A percentile compares a stretch with the other conserved stretches of the same genome.
These are phyloP conservation scores for Clarireedia hainanense DNA, from an alignment of 2,329 filamentous ascomycete genomes.

Conservation along the genomic window DNA sequence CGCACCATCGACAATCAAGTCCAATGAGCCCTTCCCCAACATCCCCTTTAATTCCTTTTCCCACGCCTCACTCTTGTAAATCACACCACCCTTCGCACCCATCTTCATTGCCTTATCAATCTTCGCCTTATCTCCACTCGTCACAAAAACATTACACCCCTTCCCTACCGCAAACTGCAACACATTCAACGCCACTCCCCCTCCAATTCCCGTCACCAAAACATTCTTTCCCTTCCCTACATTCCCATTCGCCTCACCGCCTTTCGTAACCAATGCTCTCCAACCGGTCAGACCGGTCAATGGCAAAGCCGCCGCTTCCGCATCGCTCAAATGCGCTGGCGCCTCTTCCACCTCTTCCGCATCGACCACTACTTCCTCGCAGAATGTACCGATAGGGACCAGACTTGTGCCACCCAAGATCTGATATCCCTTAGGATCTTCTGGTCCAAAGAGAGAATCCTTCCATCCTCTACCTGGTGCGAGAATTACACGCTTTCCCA, in stretches of 20 bases:
- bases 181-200: constrained; percentile 78
- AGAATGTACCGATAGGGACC: constrained; percentile 60
- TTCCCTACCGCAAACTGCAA: constrained; percentile 70
- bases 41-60: constrained; percentile 62
- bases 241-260: constrained; percentile 46
- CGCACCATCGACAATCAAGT: constrained; percentile 85
- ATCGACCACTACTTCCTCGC: constrained; percentile 64
- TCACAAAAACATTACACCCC: constrained; percentile 37
- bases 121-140: constrained; percentile 56
- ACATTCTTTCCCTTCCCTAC: constrained; percentile 62
- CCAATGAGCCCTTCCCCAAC: constrained; percentile 57
- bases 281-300: constrained; percentile 69
- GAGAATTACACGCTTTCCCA: constrained; percentile 66
- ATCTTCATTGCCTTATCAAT: constrained; percentile 62
- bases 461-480: constrained; percentile 76
- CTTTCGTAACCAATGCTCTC: constrained; percentile 78
- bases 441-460: constrained; percentile 62
- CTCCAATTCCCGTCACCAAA: constrained; percentile 84
- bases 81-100: constrained; percentile 76
- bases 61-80: constrained; percentile 73
- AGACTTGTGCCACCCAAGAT: constrained; percentile 63
- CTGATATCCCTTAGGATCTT: constrained; percentile 51
- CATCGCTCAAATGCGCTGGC: constrained; percentile 62
- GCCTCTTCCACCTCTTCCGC: constrained; percentile 68
- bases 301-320: constrained; percentile 76